These are phyloP conservation scores for Anacardium occidentale DNA, from an alignment of 345 rosid species.

Conservation along the genomic window DNA sequence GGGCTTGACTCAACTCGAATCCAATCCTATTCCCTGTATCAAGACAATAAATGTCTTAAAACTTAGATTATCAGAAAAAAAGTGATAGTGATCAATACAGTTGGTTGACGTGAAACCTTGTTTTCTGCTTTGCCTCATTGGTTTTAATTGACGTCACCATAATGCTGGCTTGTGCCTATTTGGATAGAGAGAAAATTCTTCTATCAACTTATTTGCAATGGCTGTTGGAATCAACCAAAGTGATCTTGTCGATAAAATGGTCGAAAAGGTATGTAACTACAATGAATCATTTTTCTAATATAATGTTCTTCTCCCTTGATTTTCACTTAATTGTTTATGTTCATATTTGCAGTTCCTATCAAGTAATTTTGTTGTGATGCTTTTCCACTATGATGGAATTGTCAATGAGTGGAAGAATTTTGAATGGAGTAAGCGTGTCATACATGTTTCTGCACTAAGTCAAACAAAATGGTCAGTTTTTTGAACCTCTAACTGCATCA, in stretches of 20 bases:
- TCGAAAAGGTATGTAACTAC: slow-evolving; percentile 47
- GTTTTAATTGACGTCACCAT: background rate
- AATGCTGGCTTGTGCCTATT: background rate
- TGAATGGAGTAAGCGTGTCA: slow-evolving; percentile 54
- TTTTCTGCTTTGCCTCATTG: background rate
- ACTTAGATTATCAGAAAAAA: background rate
- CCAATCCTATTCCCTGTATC: no score
- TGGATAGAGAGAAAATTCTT: slow-evolving; percentile 33
- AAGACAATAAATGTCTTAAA: background rate
- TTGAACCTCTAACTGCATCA: background rate
- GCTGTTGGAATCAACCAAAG: slow-evolving; percentile 67
- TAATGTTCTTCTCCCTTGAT: no score
- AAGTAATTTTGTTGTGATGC: slow-evolving; percentile 63
- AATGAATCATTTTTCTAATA: no score
- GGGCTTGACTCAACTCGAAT: no score
- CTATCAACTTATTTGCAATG: slow-evolving; percentile 42
- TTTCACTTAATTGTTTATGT: no score
- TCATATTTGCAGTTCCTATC: no score
- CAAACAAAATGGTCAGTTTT: slow-evolving; percentile 82
- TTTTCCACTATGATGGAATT: slow-evolving; percentile 87
- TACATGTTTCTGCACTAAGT: slow-evolving; percentile 72
- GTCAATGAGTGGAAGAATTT: slow-evolving; percentile 76
- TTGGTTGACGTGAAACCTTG: background rate
- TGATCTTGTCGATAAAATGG: slow-evolving; percentile 50
- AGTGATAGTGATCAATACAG: no score